These are phyloP conservation scores for Podospora anserina DNA, from an alignment of 495 filamentous ascomycete species.

Conservation along the genomic window DNA sequence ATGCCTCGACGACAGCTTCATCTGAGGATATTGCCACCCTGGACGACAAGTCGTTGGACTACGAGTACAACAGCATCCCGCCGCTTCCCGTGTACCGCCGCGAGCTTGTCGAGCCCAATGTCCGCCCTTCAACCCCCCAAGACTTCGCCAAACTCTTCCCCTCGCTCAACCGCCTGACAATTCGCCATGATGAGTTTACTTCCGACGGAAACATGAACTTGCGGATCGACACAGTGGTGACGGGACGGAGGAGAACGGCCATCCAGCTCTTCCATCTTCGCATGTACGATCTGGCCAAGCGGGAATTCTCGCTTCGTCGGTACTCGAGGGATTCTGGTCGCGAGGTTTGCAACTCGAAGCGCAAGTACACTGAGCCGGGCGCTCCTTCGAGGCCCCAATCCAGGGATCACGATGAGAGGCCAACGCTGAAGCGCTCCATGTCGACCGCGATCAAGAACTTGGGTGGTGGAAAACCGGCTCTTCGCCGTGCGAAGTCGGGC, in stretches of 20 bases:
- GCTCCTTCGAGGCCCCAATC: conserved; percentile 22
- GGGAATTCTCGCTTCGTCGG: conserved; percentile 85
- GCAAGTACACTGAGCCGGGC: conserved; percentile 60
- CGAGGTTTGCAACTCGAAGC: conserved; percentile 82
- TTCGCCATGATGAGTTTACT: conserved; percentile 89
- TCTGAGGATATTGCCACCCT: conserved; percentile 60
- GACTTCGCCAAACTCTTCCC: conserved; percentile 89
- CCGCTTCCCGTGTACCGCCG: conserved; percentile 58
- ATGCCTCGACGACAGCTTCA: conserved; percentile 69
- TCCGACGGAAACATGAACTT: conserved; percentile 97
- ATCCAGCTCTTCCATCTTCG: conserved; percentile 91
- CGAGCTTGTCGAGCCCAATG: conserved; percentile 58
- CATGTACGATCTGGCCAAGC: conserved; percentile 85
- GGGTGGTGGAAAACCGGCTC: conserved; percentile 52
- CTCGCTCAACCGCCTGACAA: conserved; percentile 71
- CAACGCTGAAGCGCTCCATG: conserved; percentile 65
- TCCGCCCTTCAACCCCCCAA: conserved; percentile 70
- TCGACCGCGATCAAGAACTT: conserved; percentile 70
- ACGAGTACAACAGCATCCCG: conserved; percentile 41
- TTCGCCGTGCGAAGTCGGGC: conserved; percentile 47
- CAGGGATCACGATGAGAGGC: conserved; percentile 23
- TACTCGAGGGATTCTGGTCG: conserved; percentile 92
- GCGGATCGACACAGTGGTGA: conserved; percentile 75
- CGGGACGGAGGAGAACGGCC: conserved; percentile 56
- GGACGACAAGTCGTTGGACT: conserved; percentile 44